Evolutionary conservation across 306 rosid species (phyloP), one percentile per base, ranked within the genome.

Genomic region (Sesbania bispinosa): DNA sequence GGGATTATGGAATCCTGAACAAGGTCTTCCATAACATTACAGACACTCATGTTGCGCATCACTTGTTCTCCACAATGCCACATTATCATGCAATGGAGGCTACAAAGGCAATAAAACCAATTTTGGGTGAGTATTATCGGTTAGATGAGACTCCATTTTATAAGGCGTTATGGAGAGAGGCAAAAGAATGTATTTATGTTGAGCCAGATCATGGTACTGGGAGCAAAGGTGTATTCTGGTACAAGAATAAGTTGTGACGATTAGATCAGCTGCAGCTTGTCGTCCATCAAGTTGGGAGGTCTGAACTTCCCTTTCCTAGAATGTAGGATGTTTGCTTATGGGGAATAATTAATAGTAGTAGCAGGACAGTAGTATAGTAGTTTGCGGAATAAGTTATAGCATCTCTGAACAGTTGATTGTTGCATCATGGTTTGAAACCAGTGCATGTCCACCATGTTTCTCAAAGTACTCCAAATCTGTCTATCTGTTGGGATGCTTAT

Each of bases 41-140:
- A 0, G 98, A 94, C 80, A 94, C 98, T 30, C 98, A 94, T 43
- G 96, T 94, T 13, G 89, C 98, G 0, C 98, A 94, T 85, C 97
- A 94, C 74, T 76, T 94, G 83, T 77, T 94, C 79, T 90, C 98
- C 19, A 89, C 97, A 1, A 94, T 94, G 96, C 98, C 97, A 1
- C 97, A 94, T 62, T 94, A 94, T 72, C 89, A 94, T 50, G 98
- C 98, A 51, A 86, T 87, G 97, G 98, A 94, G 75, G 97, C 98
- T 20, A 94, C 98, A n/a, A 88, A 83, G 67, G 96, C 86, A 11
- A 90, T 94, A 42, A 88, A 83, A 75, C 96, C 97, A 5, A 77
- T 90, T 52, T 85, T 94, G 90, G 98, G 98, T 3, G 92, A 90
- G 4, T 94, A 94, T 48, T 94, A 94, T 65, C 92, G 83, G 52